These are phyloP conservation scores for Quercus berberidifolia DNA, from an alignment of 306 rosid genomes.

Conservation along the genomic window DNA sequence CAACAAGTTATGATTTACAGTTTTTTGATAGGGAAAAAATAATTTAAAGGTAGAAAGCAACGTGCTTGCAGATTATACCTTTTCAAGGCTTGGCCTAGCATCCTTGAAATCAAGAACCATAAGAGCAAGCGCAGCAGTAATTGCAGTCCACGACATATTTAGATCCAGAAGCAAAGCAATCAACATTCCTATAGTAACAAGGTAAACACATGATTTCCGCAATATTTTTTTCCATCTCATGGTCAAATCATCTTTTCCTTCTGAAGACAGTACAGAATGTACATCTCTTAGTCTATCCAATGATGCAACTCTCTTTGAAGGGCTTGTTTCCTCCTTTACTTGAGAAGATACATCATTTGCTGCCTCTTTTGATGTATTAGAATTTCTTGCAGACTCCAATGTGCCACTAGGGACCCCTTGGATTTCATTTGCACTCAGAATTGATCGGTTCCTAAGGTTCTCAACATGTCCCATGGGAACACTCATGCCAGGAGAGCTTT, in stretches of 20 bases:
- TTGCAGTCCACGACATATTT: no score
- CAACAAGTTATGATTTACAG: no score
- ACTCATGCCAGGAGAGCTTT: conserved; percentile 27
- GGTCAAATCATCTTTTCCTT: neutral
- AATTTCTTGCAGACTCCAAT: no score
- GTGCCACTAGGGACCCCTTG: conserved; percentile 11
- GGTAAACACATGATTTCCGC: no score
- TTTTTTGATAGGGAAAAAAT: neutral
- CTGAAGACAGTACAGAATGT: neutral
- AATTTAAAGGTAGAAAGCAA: neutral
- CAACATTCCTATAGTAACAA: no score
- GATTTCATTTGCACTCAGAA: conserved; percentile 41
- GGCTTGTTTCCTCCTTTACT: conserved; percentile 36
- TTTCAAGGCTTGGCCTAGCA: conserved; percentile 46
- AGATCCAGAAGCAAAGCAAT: no score
- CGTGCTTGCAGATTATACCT: conserved; percentile 43
- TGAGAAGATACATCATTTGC: conserved; percentile 23
- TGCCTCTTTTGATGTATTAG: conserved; percentile 43
- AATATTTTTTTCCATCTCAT: no score
- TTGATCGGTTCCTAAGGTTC: conserved; percentile 33
- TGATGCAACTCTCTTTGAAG: conserved; percentile 29
- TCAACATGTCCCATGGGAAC: conserved; percentile 11
- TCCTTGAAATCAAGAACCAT: conserved; percentile 87
- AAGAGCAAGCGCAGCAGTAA: conserved; percentile 30
- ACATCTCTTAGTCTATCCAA: no score